Conservation (phyloP, 495 filamentous ascomycete genomes). For the Aspergillus hancockii region DNA sequence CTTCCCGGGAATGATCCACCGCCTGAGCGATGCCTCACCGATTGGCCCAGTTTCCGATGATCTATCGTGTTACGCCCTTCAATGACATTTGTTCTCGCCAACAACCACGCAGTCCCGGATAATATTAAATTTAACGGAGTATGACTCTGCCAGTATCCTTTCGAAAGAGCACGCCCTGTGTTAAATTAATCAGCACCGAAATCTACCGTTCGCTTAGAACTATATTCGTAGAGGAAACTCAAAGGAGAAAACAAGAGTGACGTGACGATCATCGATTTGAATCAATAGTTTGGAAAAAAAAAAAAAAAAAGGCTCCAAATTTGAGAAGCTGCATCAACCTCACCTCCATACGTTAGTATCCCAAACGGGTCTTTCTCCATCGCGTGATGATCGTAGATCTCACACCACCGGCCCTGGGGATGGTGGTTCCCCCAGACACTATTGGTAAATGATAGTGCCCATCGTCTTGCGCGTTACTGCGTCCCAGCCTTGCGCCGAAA, state of each 20-base stretch:
- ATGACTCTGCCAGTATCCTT: too few relatives aligned
- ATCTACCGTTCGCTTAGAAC: background rate
- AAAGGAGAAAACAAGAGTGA: background rate
- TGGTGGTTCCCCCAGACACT: background rate
- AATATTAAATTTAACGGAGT: too few relatives aligned
- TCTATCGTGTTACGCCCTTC: conserved; percentile 5
- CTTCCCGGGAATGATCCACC: background rate
- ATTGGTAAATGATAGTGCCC: background rate
- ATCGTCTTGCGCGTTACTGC: background rate
- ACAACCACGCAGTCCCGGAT: background rate
- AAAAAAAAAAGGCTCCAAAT: too few relatives aligned
- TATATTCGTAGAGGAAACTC: background rate
- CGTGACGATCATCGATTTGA: background rate
- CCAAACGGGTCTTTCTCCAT: background rate
- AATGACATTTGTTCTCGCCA: background rate
- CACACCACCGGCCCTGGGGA: background rate
- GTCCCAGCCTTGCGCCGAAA: background rate
- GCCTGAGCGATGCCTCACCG: background rate
- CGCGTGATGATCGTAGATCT: background rate
- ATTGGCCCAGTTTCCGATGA: background rate
- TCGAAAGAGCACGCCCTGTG: background rate
- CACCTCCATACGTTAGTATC: background rate
- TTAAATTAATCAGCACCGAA: background rate
- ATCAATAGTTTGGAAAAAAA: background rate
- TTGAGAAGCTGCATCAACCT: background rate